Evolutionary conservation across 164 flowering plant species (phyloP).

Genomic region (Liquidambar formosana): DNA sequence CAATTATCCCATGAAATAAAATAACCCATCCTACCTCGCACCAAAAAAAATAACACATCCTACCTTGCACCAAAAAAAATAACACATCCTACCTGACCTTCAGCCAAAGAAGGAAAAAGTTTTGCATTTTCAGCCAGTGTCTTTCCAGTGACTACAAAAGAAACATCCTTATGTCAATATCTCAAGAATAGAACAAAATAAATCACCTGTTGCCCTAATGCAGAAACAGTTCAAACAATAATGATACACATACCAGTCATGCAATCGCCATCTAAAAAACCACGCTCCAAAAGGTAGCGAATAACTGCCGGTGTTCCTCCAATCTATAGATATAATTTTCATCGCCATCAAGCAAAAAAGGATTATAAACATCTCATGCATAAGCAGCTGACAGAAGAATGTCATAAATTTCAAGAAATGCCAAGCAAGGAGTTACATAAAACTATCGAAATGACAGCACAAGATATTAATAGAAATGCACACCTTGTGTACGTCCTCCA

Average conservation of each 20-base stretch:
- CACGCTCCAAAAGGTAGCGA: constrained; percentile 79
- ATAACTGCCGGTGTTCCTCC: constrained; percentile 97
- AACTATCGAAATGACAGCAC: not conserved
- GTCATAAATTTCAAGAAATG: not conserved
- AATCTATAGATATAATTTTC: constrained; percentile 43
- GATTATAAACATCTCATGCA: not conserved
- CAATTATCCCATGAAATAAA: no score
- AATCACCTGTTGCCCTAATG: not conserved
- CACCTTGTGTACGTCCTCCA: constrained; percentile 98
- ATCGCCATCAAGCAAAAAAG: not conserved
- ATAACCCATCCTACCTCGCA: no score
- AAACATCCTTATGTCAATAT: constrained; percentile 8
- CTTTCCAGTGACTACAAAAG: constrained; percentile 81
- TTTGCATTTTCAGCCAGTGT: constrained; percentile 86
- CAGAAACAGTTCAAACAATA: not conserved
- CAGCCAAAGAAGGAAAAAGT: constrained; percentile 60
- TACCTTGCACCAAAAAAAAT: no score
- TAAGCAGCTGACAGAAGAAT: not conserved
- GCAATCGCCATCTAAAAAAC: constrained; percentile 86
- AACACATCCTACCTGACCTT: constrained; percentile 67
- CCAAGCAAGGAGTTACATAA: not conserved
- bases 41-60: no score
- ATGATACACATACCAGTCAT: constrained; percentile 65
- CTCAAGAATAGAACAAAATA: not conserved
- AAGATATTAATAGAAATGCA: not conserved